phyloP scores from a whole-genome alignment of 2,329 filamentous ascomycete species.

The Claviceps fusiformis region DNA sequence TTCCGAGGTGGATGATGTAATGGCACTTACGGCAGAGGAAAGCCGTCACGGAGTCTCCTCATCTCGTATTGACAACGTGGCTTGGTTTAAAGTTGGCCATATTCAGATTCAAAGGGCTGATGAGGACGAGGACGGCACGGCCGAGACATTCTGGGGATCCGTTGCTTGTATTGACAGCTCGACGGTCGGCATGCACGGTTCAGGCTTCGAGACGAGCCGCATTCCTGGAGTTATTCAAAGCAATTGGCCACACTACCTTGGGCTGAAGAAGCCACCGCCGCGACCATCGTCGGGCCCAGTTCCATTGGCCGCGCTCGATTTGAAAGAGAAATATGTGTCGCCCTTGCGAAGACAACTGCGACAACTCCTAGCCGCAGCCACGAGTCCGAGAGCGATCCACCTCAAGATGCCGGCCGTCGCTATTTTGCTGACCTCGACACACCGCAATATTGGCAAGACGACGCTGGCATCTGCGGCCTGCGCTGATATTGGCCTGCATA shows the following conservation, averaged over 20 bases:
- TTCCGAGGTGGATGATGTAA: conserved; percentile 58
- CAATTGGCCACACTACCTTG: conserved; percentile 83
- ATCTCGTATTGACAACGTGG: conserved; percentile 46
- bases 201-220: conserved; percentile 71
- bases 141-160: conserved; percentile 68
- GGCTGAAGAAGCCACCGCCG: conserved; percentile 50
- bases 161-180: conserved; percentile 76
- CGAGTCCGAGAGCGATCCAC: conserved; percentile 74
- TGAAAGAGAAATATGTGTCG: conserved; percentile 36
- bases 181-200: conserved; percentile 80
- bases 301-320: conserved; percentile 29
- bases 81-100: conserved; percentile 86
- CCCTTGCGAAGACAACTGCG: conserved; percentile 58
- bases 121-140: conserved; percentile 43
- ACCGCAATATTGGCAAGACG: conserved; percentile 88
- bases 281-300: conserved; percentile 26
- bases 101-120: conserved; percentile 44
- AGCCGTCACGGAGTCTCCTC: conserved; percentile 13
- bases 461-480: conserved; percentile 64
- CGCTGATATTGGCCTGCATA: conserved; percentile 79
- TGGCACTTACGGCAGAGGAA: conserved; percentile 34
- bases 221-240: conserved; percentile 64
- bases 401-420: conserved; percentile 79
- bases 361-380: conserved; percentile 77
- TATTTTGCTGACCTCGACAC: conserved; percentile 78